These are phyloP conservation scores for Trichosporon sp. DNA, from an alignment of 1,284 basidiomycete genomes.

Conservation along the genomic window DNA sequence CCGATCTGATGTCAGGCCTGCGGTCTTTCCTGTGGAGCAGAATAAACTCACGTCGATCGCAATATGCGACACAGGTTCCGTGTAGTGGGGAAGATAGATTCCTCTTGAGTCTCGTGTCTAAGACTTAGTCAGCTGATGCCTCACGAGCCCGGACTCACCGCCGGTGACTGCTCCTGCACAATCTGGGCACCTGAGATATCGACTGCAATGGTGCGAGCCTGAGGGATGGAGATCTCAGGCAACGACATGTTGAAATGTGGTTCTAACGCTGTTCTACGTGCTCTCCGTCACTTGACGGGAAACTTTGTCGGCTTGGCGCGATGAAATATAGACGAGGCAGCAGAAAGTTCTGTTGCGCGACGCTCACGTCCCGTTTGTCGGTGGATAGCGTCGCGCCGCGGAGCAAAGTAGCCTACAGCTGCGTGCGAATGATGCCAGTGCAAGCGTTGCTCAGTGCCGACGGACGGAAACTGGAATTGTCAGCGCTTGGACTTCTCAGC, in stretches of 20 bases:
- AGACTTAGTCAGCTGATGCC: neutral
- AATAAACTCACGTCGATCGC: slow-evolving; percentile 75
- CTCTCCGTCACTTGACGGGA: neutral
- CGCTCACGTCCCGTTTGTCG: neutral
- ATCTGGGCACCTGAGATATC: slow-evolving; percentile 68
- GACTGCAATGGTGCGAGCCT: slow-evolving; percentile 44
- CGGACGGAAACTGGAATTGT: neutral
- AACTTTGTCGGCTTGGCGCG: neutral
- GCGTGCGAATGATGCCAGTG: neutral
- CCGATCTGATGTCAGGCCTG: slow-evolving; percentile 62
- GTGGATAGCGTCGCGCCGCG: neutral
- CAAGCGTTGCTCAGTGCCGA: neutral
- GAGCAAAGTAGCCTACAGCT: neutral
- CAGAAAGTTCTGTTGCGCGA: too few species aligned
- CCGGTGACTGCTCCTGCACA: slow-evolving; percentile 82
- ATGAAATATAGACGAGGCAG: neutral
- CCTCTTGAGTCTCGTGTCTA: slow-evolving; percentile 87
- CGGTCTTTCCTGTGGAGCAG: neutral
- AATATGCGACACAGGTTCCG: slow-evolving; percentile 92
- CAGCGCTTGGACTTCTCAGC: neutral
- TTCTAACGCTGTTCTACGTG: neutral
- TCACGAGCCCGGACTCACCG: slow-evolving; percentile 56
- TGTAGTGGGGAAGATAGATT: slow-evolving; percentile 92
- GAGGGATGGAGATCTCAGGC: slow-evolving; percentile 46
- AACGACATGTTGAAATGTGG: slow-evolving; percentile 14